Percentiles rank a stretch among this genome's conserved stretches.
Evolutionary conservation across 805 yeast genomes (phyloP).

Genomic region (Hanseniaspora lachancei): DNA sequence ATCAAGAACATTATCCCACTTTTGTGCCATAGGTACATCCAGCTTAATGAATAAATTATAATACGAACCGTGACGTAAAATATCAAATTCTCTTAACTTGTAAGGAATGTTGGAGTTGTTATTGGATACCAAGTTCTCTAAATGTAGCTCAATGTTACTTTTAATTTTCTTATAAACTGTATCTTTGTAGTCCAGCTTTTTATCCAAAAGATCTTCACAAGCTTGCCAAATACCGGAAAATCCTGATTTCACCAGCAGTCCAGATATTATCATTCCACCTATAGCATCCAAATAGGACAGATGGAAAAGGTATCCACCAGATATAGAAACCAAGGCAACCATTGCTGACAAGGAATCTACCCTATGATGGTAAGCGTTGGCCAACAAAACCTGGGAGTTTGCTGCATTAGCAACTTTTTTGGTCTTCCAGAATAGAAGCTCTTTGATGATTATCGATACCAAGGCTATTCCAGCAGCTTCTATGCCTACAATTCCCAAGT

Average conservation of each 20-base stretch:
- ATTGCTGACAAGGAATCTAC: conserved; percentile 85
- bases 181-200: conserved; percentile 42
- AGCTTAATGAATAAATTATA: conserved; percentile 28
- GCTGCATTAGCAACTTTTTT: conserved; percentile 62
- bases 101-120: conserved; percentile 32
- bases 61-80: conserved; percentile 49
- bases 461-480: conserved; percentile 96
- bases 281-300: conserved; percentile 80
- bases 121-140: conserved; percentile 29
- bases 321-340: conserved; percentile 79
- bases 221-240: conserved; percentile 57
- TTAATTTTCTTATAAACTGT: conserved; percentile 36
- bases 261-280: conserved; percentile 81
- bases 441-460: conserved; percentile 76
- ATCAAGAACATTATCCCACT: conserved; percentile 33
- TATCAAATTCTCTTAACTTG: conserved; percentile 31
- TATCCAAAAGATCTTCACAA: conserved; percentile 64
- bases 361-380: conserved; percentile 98
- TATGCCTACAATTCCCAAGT: conserved; percentile 40
- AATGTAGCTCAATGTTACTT: conserved; percentile 28
- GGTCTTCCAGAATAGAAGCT: conserved; percentile 75
- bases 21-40: conserved; percentile 31
- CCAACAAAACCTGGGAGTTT: conserved; percentile 79
- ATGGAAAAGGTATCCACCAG: conserved; percentile 67
- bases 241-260: conserved; percentile 74